Evolutionary conservation across 73 alveolate genomes (phyloP).

Genomic region (Effrenium voratum): DNA sequence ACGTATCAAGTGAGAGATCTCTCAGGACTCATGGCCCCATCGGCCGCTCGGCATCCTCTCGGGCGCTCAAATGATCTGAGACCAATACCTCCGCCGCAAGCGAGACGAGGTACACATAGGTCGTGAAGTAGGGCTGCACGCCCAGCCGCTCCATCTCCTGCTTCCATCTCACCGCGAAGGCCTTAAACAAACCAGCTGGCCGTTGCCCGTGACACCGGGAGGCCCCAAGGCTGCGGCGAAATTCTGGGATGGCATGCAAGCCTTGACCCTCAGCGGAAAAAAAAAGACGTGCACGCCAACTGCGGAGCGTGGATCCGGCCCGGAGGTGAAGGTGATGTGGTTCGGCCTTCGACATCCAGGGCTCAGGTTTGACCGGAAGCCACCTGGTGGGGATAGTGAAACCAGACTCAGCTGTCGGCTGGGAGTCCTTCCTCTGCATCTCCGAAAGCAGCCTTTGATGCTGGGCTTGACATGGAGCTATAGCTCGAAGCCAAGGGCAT

Average conservation of each 20-base stretch:
- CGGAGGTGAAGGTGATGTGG: slow-evolving; percentile 52
- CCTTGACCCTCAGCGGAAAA: slow-evolving; percentile 2
- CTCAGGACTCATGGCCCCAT: not conserved
- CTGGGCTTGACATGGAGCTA: not conserved
- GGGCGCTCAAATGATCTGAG: not conserved
- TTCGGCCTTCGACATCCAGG: slow-evolving; percentile 13
- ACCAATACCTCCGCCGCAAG: slow-evolving; percentile 50
- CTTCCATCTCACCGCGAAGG: slow-evolving; percentile 58
- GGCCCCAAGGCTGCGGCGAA: not conserved
- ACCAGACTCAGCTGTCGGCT: not conserved
- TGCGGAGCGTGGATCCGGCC: not conserved
- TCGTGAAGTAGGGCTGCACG: slow-evolving; percentile 66
- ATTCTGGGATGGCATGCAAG: slow-evolving; percentile 20
- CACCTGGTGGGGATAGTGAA: not conserved
- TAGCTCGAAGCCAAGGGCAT: not conserved
- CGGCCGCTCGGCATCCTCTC: not conserved
- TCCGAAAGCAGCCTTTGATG: not conserved
- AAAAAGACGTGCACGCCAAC: not conserved
- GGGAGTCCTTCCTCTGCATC: not conserved
- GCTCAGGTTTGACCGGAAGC: too few relatives aligned
- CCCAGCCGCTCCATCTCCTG: slow-evolving; percentile 28
- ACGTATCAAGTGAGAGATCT: not conserved
- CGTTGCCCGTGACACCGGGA: too few relatives aligned
- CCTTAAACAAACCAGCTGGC: slow-evolving; percentile 22
- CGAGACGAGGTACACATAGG: slow-evolving; percentile 28